Conservation (phyloP, 2,329 filamentous ascomycete species). For the Trichoderma afroharzianum region DNA sequence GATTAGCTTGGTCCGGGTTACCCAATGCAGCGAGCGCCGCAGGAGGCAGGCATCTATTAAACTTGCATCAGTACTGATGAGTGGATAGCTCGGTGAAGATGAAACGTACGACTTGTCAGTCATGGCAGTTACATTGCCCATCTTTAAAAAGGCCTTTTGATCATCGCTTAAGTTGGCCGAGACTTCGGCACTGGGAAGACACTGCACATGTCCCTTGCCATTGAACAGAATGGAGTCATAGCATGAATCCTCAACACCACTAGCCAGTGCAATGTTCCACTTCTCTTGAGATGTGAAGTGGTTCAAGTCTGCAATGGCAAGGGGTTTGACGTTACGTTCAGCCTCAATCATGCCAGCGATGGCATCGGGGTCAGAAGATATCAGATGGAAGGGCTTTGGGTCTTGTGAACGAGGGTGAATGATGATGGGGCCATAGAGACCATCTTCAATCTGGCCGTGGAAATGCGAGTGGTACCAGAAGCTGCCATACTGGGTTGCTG, state of each 20-base stretch:
- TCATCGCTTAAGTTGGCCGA: constrained; percentile 32
- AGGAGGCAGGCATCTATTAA: background rate
- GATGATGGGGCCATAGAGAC: constrained; percentile 54
- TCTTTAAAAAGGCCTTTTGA: constrained; percentile 30
- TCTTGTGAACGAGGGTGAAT: constrained; percentile 38
- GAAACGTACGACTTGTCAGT: constrained; percentile 40
- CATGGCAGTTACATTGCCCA: constrained; percentile 31
- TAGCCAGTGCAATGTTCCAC: constrained; percentile 40
- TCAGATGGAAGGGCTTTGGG: constrained; percentile 47
- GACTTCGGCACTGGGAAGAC: constrained; percentile 44
- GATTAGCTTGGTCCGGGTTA: background rate
- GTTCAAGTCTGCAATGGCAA: constrained; percentile 56
- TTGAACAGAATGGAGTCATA: constrained; percentile 61
- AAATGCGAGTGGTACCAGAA: constrained; percentile 62
- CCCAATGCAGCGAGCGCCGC: background rate
- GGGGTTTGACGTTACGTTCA: constrained; percentile 42
- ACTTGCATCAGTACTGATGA: background rate
- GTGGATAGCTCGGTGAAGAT: fast-evolving
- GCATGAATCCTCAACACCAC: constrained; percentile 51
- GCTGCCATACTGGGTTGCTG: constrained; percentile 53
- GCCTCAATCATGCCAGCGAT: constrained; percentile 47
- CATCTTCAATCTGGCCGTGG: constrained; percentile 55
- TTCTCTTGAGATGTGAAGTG: constrained; percentile 49
- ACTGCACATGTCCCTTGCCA: constrained; percentile 55
- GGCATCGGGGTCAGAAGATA: constrained; percentile 34